A percentile compares a stretch with the other conserved stretches of the same genome.
Evolutionary conservation across 1,139 yeast species (phyloP).

Genomic region (Suhomyces taliae): DNA sequence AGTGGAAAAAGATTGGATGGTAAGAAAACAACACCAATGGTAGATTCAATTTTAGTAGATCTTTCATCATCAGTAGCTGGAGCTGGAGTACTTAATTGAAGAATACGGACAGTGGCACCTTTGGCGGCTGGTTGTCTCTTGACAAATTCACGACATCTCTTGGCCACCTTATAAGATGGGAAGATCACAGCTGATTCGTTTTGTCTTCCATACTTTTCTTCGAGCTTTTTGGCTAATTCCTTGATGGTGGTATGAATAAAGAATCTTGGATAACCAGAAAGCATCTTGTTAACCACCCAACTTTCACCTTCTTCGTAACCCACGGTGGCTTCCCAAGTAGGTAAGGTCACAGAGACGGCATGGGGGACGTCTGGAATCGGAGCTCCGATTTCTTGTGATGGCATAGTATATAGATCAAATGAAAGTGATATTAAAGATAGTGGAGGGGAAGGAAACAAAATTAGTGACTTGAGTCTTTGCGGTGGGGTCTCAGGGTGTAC

Average conservation of each 20-base stretch:
- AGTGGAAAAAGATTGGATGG: slow-evolving; percentile 55
- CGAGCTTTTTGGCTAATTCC: slow-evolving; percentile 52
- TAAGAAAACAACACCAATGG: slow-evolving; percentile 75
- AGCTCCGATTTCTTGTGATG: slow-evolving; percentile 62
- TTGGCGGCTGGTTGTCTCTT: slow-evolving; percentile 26
- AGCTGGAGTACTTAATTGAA: slow-evolving; percentile 76
- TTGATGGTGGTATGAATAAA: slow-evolving; percentile 75
- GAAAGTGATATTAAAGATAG: background rate
- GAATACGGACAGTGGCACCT: slow-evolving; percentile 52
- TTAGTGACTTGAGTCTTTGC: no score
- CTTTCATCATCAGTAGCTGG: slow-evolving; percentile 61
- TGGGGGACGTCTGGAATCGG: slow-evolving; percentile 90
- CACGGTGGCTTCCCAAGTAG: slow-evolving; percentile 91
- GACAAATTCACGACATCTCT: slow-evolving; percentile 80
- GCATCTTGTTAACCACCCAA: slow-evolving; percentile 80
- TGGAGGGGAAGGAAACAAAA: background rate
- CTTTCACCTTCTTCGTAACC: slow-evolving; percentile 90
- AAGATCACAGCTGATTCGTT: slow-evolving; percentile 74
- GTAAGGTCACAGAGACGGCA: slow-evolving; percentile 91
- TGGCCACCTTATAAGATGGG: slow-evolving; percentile 77
- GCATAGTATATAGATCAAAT: slow-evolving; percentile 11
- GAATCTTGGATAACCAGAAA: slow-evolving; percentile 87
- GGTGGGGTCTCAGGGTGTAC: no score
- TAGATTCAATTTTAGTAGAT: slow-evolving; percentile 60
- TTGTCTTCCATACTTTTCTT: slow-evolving; percentile 69